A percentile compares a stretch with the other conserved stretches of the same genome.
Conservation (phyloP, 768 basidiomycete species). For the Naganishia antarctica region DNA sequence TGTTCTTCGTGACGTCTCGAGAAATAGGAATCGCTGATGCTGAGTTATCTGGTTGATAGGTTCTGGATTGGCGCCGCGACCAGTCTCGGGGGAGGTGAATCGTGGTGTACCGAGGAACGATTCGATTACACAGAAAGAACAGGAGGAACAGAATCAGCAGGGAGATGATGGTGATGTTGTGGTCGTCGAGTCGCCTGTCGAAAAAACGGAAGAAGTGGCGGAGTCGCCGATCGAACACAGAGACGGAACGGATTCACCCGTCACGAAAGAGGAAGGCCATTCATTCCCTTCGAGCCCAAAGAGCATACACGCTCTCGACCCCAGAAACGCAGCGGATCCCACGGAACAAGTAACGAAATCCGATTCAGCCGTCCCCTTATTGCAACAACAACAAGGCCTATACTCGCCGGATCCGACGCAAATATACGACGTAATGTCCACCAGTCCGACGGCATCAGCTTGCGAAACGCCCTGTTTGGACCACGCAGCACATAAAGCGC, state of each 20-base stretch:
- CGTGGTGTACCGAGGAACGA: too few relatives aligned
- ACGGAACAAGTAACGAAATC: not conserved
- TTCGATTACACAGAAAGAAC: too few relatives aligned
- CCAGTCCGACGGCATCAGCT: constrained; percentile 2
- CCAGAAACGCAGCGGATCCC: not conserved
- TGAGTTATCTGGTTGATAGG: not conserved
- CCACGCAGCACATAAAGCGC: not conserved
- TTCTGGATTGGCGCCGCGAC: not conserved
- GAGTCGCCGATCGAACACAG: too few relatives aligned
- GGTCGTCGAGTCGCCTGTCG: too few relatives aligned
- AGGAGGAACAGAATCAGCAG: too few relatives aligned
- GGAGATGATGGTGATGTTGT: too few relatives aligned
- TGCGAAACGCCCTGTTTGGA: constrained; percentile 10
- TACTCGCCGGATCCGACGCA: not conserved
- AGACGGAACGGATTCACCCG: too few relatives aligned
- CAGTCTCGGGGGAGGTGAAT: too few relatives aligned
- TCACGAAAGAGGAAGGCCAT: too few relatives aligned
- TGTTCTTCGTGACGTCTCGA: not conserved
- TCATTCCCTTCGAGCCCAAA: not conserved
- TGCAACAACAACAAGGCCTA: not conserved
- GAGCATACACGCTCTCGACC: not conserved
- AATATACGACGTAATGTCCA: not conserved
- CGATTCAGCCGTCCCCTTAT: not conserved
- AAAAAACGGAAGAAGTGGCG: too few relatives aligned
- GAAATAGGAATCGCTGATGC: not conserved